Conservation (phyloP, 139 green algal genomes). For the Gonium pectorale region DNA sequence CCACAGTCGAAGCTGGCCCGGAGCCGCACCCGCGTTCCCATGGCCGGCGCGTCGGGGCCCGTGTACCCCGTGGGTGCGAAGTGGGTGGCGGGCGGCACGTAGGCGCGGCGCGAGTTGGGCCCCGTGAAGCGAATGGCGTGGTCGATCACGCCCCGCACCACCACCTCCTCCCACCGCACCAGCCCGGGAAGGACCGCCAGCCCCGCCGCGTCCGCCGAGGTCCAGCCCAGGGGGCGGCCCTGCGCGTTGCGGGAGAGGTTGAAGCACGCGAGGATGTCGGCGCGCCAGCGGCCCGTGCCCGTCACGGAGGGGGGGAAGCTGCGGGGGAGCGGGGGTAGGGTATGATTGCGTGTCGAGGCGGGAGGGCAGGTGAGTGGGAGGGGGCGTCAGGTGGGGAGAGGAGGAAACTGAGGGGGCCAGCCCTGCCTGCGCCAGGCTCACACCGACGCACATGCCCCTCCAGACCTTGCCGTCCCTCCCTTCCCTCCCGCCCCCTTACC, state of each 20-base stretch:
- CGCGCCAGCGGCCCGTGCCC: slow-evolving; percentile 24
- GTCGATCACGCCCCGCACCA: slow-evolving; percentile 35
- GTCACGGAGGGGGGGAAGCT: slow-evolving; percentile 1
- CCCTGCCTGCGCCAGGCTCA: neutral
- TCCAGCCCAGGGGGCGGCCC: slow-evolving; percentile 55
- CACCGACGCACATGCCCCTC: neutral
- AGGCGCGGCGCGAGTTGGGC: slow-evolving; percentile 24
- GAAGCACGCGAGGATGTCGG: slow-evolving; percentile 19
- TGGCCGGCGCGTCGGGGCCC: slow-evolving; percentile 36
- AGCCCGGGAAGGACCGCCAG: slow-evolving; percentile 49
- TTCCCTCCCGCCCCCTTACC: neutral
- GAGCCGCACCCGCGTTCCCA: slow-evolving; percentile 55
- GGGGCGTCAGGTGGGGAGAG: neutral
- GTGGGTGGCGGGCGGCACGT: slow-evolving; percentile 44
- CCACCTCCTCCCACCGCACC: slow-evolving; percentile 34
- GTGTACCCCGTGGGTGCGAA: slow-evolving; percentile 32
- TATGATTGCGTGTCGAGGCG: neutral
- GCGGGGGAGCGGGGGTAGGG: neutral
- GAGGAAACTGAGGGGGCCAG: neutral
- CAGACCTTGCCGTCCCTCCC: neutral
- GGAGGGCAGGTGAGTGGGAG: neutral
- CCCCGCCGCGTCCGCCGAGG: slow-evolving; percentile 52
- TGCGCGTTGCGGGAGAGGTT: slow-evolving; percentile 30
- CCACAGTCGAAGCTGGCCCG: slow-evolving; percentile 36
- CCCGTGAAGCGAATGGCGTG: slow-evolving; percentile 60